Evolutionary conservation across 768 basidiomycete genomes (phyloP), one percentile per base, ranked within the genome.

Genomic region (Psilocybe tampanensis): DNA sequence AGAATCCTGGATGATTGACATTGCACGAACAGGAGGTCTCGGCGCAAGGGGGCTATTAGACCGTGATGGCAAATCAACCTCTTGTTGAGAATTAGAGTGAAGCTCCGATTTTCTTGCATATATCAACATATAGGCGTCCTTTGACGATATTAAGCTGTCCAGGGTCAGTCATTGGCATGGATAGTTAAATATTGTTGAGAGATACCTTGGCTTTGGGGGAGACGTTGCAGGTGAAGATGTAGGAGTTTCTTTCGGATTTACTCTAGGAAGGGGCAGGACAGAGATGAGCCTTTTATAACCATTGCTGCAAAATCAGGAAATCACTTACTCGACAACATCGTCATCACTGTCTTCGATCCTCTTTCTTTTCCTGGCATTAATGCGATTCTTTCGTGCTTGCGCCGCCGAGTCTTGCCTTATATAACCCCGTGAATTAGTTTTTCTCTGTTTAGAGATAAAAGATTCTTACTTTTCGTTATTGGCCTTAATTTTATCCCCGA

Each of bases 91-190:
- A 44, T 42, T 42, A 17, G n/a, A 19, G 18, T 21, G 12, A 24
- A 51, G 39, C 18, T 60, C 58, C 1, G 29, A 29, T 47, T 76
- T 79, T 11, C 85, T 83, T 34, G 84, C 81, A 71, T 98, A 98
- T 52, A 98, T 87, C 29, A 98, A 80, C 94, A 98, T 96, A 72
- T 98, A 97, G 6, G 93, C 94, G 64, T 97, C 94, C 72, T 83
- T 90, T 1, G 94, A 94, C 2, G 83, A 77, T 60, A 90, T 79
- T 36, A 78, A 75, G 58, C 80, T 83, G 63, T 51, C 58, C 21
- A 33, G 41, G 26, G 45, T 54, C 47, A 33, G 54, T 26, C 21
- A 19, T 26, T 7, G 3, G n/a, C 11, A n/a, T 26, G 15, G 24
- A 18, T 12, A 39, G 36, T 13, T 13, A 13, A 53, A 32, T 17